Conservation (phyloP, 768 basidiomycete genomes). For the Cyclocybe cylindracea region DNA sequence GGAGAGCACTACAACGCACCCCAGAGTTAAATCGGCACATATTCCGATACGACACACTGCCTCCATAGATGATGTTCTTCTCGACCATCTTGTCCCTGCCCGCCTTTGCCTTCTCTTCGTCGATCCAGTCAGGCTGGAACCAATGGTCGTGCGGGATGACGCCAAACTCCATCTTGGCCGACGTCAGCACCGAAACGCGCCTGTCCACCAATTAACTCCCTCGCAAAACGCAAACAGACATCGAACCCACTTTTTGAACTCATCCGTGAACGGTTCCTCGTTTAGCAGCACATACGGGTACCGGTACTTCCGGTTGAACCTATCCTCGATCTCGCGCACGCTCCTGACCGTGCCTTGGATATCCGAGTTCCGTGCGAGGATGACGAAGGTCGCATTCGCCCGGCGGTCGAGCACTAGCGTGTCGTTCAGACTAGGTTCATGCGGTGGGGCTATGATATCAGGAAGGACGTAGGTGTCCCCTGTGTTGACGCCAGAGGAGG, state of each 20-base stretch:
- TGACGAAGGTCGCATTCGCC: slow-evolving; percentile 45
- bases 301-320: slow-evolving; percentile 74
- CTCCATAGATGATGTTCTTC: slow-evolving; percentile 43
- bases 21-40: slow-evolving; percentile 75
- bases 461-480: slow-evolving; percentile 4
- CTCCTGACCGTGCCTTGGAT: slow-evolving; percentile 61
- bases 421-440: slow-evolving; percentile 7
- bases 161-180: slow-evolving; percentile 47
- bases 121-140: slow-evolving; percentile 75
- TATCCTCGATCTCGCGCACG: slow-evolving; percentile 76
- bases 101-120: slow-evolving; percentile 62
- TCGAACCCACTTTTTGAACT: slow-evolving; percentile 63
- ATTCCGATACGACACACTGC: slow-evolving; percentile 46
- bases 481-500: neutral
- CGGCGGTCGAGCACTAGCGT: slow-evolving; percentile 19
- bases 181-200: slow-evolving; percentile 29
- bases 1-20: slow-evolving; percentile 30
- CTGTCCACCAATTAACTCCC: slow-evolving; percentile 9
- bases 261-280: slow-evolving; percentile 73
- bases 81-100: slow-evolving; percentile 63
- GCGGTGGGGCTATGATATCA: slow-evolving; percentile 28
- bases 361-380: slow-evolving; percentile 70
- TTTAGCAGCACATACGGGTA: slow-evolving; percentile 91
- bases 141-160: slow-evolving; percentile 67
- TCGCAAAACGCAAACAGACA: neutral